A percentile compares a stretch with the other conserved stretches of the same genome.
phyloP scores from a whole-genome alignment of 2,329 filamentous ascomycete species.

The Fusarium pseudocircinatum region DNA sequence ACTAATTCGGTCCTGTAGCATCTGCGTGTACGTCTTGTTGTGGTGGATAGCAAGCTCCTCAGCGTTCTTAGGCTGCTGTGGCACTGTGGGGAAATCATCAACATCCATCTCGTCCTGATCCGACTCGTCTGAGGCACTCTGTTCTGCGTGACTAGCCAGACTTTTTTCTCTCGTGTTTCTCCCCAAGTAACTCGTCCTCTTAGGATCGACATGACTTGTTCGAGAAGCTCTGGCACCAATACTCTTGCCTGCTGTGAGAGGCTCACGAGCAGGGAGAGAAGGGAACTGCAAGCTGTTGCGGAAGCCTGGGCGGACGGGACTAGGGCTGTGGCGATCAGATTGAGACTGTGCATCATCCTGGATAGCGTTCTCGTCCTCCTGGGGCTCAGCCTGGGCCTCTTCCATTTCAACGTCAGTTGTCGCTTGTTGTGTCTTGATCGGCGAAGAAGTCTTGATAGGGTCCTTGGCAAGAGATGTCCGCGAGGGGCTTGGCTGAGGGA shows the following conservation, averaged over 20 bases:
- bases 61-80: slow-evolving; percentile 53
- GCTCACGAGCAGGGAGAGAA: slow-evolving; percentile 89
- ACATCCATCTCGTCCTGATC: slow-evolving; percentile 64
- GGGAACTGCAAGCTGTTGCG: slow-evolving; percentile 96
- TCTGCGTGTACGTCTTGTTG: slow-evolving; percentile 92
- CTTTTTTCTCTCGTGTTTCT: slow-evolving; percentile 79
- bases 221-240: slow-evolving; percentile 77
- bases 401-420: slow-evolving; percentile 2
- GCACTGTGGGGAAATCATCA: slow-evolving; percentile 54
- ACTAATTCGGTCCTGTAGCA: slow-evolving; percentile 91
- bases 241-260: slow-evolving; percentile 84
- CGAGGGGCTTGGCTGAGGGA: slow-evolving; percentile 39
- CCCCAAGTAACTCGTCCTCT: slow-evolving; percentile 78
- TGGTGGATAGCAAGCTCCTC: slow-evolving; percentile 60
- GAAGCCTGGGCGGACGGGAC: slow-evolving; percentile 78
- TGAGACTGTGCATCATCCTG: slow-evolving; percentile 65
- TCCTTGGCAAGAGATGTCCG: slow-evolving; percentile 16
- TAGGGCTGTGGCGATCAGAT: slow-evolving; percentile 71
- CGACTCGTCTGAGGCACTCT: slow-evolving; percentile 56
- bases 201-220: slow-evolving; percentile 80
- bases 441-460: slow-evolving; percentile 43
- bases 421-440: slow-evolving; percentile 42
- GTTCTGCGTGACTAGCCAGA: slow-evolving; percentile 62
- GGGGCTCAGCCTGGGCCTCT: slow-evolving; percentile 16
- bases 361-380: slow-evolving; percentile 16